Percentiles rank a stretch among this genome's conserved stretches.
These are phyloP conservation scores for Medakamo hakoo DNA, from an alignment of 139 green algal genomes.

Conservation along the genomic window DNA sequence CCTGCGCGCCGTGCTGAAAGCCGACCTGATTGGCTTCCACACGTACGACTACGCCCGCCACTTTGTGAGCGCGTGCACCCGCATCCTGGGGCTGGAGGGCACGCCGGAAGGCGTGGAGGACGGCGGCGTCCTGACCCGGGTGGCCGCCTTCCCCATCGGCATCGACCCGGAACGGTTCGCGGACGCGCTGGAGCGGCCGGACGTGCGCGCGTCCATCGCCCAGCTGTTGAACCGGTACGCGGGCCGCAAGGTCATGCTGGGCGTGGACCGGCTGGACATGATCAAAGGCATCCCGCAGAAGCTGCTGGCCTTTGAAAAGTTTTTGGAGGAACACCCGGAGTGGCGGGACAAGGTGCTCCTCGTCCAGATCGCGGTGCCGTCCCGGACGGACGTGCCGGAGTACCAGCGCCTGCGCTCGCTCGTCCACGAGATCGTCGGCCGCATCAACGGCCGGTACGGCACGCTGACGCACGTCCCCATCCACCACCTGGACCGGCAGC, in stretches of 20 bases:
- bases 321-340: conserved; percentile 86
- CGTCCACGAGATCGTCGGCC: conserved; percentile 97
- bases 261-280: conserved; percentile 97
- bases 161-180: conserved; percentile 96
- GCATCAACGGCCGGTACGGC: conserved; percentile 96
- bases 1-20: conserved; percentile 57
- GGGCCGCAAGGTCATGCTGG: conserved; percentile 89
- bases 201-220: conserved; percentile 71
- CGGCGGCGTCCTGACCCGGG: conserved; percentile 64
- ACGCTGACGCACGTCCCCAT: conserved; percentile 95
- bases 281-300: conserved; percentile 99
- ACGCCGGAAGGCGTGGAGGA: conserved; percentile 87
- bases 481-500: conserved; percentile 84
- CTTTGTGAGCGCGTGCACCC: conserved; percentile 81
- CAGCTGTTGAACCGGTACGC: conserved; percentile 79
- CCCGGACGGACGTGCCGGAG: conserved; percentile 87
- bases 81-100: conserved; percentile 83
- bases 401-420: conserved; percentile 80
- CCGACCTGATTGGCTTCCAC: conserved; percentile 86
- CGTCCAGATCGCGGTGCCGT: conserved; percentile 97
- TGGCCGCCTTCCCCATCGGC: conserved; percentile 86
- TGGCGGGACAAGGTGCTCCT: conserved; percentile 90
- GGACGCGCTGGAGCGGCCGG: conserved; percentile 56
- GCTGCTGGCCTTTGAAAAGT: conserved; percentile 98
- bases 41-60: conserved; percentile 91